A percentile compares a stretch with the other conserved stretches of the same genome.
Conservation (phyloP, 2,329 filamentous ascomycete genomes). For the Pseudocercospora macadamiae region DNA sequence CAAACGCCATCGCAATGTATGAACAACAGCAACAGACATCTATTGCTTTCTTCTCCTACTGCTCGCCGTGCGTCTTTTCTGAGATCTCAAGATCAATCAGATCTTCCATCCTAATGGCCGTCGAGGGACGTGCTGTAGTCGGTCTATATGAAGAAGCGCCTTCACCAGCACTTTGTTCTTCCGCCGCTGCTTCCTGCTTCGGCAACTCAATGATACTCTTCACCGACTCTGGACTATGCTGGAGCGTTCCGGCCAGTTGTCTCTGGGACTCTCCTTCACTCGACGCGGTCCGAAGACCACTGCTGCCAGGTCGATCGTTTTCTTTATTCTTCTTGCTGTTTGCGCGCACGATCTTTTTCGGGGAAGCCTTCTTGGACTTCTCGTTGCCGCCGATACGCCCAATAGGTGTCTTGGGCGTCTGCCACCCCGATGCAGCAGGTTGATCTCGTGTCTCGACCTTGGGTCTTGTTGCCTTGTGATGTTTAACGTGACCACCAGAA, state of each 20-base stretch:
- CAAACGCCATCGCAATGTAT: constrained; percentile 4
- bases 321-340: constrained; percentile 28
- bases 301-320: constrained; percentile 23
- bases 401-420: constrained; percentile 31
- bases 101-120: constrained; percentile 20
- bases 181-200: constrained; percentile 9
- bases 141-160: constrained; percentile 16
- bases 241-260: constrained; percentile 14
- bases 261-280: constrained; percentile 15
- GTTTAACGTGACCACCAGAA: constrained; percentile 15
- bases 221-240: constrained; percentile 29
- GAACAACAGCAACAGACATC: not conserved
- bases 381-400: constrained; percentile 30
- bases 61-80: not conserved
- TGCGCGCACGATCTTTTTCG: constrained; percentile 29
- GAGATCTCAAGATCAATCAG: constrained; percentile 9
- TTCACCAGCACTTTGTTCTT: constrained; percentile 12
- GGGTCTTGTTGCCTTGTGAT: constrained; percentile 15
- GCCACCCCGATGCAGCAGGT: constrained; percentile 16
- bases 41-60: not conserved
- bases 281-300: constrained; percentile 12
- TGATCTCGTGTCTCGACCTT: constrained; percentile 23
- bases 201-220: constrained; percentile 26
- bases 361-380: constrained; percentile 29
- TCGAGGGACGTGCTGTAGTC: constrained; percentile 7